Evolutionary conservation across 345 rosid species (phyloP), one percentile per base, ranked within the genome.

Genomic region (Camelina sativa): DNA sequence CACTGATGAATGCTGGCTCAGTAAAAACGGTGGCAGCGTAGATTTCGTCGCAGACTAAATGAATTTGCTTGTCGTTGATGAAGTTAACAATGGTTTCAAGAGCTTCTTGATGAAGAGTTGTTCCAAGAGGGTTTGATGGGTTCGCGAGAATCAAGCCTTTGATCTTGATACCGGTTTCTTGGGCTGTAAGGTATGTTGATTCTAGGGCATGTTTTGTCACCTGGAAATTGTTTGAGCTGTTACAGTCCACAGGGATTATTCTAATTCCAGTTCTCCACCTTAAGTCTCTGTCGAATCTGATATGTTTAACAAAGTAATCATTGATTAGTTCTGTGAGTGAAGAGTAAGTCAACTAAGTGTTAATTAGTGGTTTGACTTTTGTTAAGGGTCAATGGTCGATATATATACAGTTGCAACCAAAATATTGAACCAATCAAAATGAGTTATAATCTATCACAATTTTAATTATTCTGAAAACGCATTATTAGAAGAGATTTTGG

Each of bases 241-340:
- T 62, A 71, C 88, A 82, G 15, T 80, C 82, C 28, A 85, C 83
- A 20, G 85, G 88, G 16, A 87, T 78, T 8, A 87, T 78, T 74
- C 67, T 81, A 10, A 84, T 85, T 37, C 72, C 86, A 9, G 88
- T 86, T 58, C 90, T 81, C 90, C 90, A 86, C 60, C 80, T 83
- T 25, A 86, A 76, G 73, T 86, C 90, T 78, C 90, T 74, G 17
- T 86, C 90, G 59, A 86, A 86, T 72, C 87, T 84, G 82, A 44
- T 15, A 58, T 57, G 3, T 25, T 40, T 53, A 60, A 30, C 7
- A 30, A 59, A n/a, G 30, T 25, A 71, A 8, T 9, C 4, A 38
- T 51, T 37, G n/a, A 38, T 60, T 74, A 65, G 65, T 22, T 6
- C 8, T 34, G 2, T 6, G 30, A 64, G 19, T 11, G 2, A 57